These are phyloP conservation scores for Cryphonectria carpinicola DNA, from an alignment of 2,329 filamentous ascomycete species.

Conservation along the genomic window DNA sequence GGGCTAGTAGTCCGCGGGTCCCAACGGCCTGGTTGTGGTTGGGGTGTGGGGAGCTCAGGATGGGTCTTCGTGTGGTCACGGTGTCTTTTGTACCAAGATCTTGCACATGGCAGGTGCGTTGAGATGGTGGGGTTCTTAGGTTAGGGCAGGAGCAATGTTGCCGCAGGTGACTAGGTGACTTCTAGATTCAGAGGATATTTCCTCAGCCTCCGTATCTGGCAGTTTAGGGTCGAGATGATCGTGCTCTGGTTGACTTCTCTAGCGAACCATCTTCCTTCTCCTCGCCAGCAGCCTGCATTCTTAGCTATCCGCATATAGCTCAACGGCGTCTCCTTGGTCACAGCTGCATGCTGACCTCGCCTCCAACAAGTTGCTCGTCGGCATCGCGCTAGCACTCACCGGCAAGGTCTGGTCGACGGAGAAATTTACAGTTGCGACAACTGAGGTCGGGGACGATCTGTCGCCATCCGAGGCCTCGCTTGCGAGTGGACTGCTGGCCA, in stretches of 20 bases:
- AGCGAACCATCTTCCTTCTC: not conserved
- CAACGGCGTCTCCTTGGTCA: not conserved
- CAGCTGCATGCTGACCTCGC: not conserved
- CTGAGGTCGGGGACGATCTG: not conserved
- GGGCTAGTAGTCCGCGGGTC: not conserved
- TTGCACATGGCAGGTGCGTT: not conserved
- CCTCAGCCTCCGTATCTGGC: not conserved
- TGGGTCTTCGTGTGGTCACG: not conserved
- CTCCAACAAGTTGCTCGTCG: not conserved
- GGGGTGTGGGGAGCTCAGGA: not conserved
- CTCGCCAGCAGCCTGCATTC: not conserved
- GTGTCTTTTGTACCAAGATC: constrained; percentile 4
- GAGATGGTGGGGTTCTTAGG: not conserved
- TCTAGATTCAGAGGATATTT: not conserved
- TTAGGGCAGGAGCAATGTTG: not conserved
- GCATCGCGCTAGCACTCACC: not conserved
- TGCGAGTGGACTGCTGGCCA: not conserved
- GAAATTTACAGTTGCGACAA: not conserved
- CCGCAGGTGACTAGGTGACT: not conserved
- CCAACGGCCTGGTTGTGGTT: not conserved
- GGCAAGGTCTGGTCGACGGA: not conserved
- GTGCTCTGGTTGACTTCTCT: not conserved
- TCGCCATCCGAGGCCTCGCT: constrained; percentile 2
- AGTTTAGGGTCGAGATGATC: not conserved
- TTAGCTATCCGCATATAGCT: not conserved